Conservation (phyloP, 306 rosid species). For the Medicago lupulina region DNA sequence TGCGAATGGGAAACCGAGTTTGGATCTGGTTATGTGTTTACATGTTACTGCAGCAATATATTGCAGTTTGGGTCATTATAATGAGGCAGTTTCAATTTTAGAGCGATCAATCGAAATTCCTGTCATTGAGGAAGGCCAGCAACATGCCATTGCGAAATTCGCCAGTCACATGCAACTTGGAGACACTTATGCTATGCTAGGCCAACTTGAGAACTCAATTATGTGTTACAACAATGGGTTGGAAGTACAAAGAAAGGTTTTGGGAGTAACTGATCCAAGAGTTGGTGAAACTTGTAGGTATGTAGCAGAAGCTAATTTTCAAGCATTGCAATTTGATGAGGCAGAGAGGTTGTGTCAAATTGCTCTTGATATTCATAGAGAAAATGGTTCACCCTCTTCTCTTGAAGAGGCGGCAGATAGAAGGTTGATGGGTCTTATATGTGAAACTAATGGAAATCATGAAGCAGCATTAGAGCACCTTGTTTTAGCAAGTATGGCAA, state of each 20-base stretch:
- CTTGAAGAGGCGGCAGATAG: constrained; percentile 94
- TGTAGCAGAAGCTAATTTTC: constrained; percentile 93
- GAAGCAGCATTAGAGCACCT: constrained; percentile 93
- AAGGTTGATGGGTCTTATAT: constrained; percentile 95
- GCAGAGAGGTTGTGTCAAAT: constrained; percentile 84
- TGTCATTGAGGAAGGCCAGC: constrained; percentile 63
- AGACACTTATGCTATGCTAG: constrained; percentile 86
- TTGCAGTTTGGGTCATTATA: constrained; percentile 73
- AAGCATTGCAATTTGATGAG: constrained; percentile 81
- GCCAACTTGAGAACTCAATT: constrained; percentile 85
- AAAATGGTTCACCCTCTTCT: constrained; percentile 68
- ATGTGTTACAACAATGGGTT: constrained; percentile 75
- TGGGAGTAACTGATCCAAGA: constrained; percentile 84
- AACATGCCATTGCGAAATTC: constrained; percentile 84
- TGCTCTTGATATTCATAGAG: constrained; percentile 85
- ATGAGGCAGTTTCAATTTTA: constrained; percentile 77
- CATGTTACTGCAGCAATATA: constrained; percentile 86
- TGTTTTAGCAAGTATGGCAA: constrained; percentile 87
- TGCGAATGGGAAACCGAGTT: constrained; percentile 66
- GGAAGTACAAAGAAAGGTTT: constrained; percentile 73
- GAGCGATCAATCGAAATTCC: constrained; percentile 79
- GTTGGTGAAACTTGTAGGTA: constrained; percentile 93
- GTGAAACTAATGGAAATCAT: constrained; percentile 86
- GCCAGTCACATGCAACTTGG: constrained; percentile 96
- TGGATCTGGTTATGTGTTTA: constrained; percentile 85